phyloP scores from a whole-genome alignment of 2,329 filamentous ascomycete genomes.

The Aspergillus calidoustus region DNA sequence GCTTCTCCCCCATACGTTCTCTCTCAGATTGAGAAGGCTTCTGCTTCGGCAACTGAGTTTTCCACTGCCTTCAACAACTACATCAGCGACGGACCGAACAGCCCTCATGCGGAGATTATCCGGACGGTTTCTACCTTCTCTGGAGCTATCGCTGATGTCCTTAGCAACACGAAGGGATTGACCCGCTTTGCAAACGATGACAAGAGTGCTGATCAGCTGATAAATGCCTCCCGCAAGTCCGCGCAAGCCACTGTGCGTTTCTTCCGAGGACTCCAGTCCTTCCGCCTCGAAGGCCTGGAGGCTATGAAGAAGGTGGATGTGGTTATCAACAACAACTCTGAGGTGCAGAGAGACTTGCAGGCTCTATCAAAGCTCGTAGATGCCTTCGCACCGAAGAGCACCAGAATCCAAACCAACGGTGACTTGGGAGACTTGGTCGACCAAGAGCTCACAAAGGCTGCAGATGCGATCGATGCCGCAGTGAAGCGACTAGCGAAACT shows the following conservation, averaged over 20 bases:
- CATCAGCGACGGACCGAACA: conserved; percentile 93
- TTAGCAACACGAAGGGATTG: conserved; percentile 95
- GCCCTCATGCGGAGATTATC: conserved; percentile 87
- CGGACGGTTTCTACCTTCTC: conserved; percentile 89
- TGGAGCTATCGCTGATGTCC: conserved; percentile 87
- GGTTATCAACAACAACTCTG: conserved; percentile 95
- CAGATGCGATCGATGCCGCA: conserved; percentile 91
- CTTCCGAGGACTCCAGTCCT: conserved; percentile 92
- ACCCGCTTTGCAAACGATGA: conserved; percentile 92
- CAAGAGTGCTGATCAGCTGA: conserved; percentile 86
- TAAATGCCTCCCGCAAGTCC: conserved; percentile 80
- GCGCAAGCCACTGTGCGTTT: conserved; percentile 89
- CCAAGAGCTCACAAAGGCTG: conserved; percentile 86
- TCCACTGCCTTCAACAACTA: conserved; percentile 98
- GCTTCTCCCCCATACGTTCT: conserved; percentile 92
- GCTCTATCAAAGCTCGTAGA: conserved; percentile 93
- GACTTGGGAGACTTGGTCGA: conserved; percentile 94
- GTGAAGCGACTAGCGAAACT: conserved; percentile 87
- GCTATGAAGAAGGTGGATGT: conserved; percentile 93
- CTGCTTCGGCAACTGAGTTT: conserved; percentile 92
- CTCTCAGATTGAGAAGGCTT: conserved; percentile 96
- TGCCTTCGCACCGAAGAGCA: conserved; percentile 84
- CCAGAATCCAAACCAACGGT: conserved; percentile 76
- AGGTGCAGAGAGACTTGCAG: conserved; percentile 92
- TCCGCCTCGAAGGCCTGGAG: conserved; percentile 88